Evolutionary conservation across 192 early-diverging fungal species (phyloP).

Genomic region (Coemansia sp.): DNA sequence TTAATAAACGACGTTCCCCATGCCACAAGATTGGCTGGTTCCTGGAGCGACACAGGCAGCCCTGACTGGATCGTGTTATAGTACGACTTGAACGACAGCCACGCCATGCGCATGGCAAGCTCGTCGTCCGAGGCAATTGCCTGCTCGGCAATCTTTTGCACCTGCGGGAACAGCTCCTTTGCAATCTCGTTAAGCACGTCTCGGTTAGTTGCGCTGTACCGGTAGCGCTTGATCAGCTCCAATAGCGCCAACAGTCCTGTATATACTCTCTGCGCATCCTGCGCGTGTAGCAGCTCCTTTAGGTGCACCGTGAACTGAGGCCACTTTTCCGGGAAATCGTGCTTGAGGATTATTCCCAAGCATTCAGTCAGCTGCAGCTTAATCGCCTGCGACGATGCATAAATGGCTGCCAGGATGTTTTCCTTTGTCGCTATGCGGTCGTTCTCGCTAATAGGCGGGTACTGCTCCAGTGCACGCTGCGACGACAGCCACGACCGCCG

Average conservation of each 20-base stretch:
- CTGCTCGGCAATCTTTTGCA: slow-evolving; percentile 74
- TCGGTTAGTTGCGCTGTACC: slow-evolving; percentile 67
- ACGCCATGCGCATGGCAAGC: slow-evolving; percentile 83
- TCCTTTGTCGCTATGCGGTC: slow-evolving; percentile 71
- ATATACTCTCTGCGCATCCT: slow-evolving; percentile 68
- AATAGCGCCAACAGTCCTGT: slow-evolving; percentile 77
- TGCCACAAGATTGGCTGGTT: slow-evolving; percentile 68
- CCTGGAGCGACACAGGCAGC: slow-evolving; percentile 59
- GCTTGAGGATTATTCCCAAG: slow-evolving; percentile 69
- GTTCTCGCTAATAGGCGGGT: slow-evolving; percentile 58
- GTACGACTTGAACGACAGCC: slow-evolving; percentile 83
- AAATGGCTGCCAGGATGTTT: slow-evolving; percentile 75
- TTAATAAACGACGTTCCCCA: slow-evolving; percentile 89
- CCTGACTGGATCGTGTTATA: slow-evolving; percentile 65
- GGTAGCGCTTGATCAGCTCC: slow-evolving; percentile 78
- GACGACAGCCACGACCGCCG: slow-evolving; percentile 64
- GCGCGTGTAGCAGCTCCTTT: slow-evolving; percentile 61
- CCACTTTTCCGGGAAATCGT: slow-evolving; percentile 82
- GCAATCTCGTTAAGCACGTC: slow-evolving; percentile 70
- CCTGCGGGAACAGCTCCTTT: slow-evolving; percentile 69
- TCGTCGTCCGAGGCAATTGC: slow-evolving; percentile 61
- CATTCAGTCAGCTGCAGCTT: slow-evolving; percentile 83
- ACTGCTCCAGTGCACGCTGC: slow-evolving; percentile 31
- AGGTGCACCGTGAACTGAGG: slow-evolving; percentile 70
- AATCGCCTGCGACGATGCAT: slow-evolving; percentile 66